Conservation (phyloP, 257 asterid genomes). For the Solanum tarapatanum region DNA sequence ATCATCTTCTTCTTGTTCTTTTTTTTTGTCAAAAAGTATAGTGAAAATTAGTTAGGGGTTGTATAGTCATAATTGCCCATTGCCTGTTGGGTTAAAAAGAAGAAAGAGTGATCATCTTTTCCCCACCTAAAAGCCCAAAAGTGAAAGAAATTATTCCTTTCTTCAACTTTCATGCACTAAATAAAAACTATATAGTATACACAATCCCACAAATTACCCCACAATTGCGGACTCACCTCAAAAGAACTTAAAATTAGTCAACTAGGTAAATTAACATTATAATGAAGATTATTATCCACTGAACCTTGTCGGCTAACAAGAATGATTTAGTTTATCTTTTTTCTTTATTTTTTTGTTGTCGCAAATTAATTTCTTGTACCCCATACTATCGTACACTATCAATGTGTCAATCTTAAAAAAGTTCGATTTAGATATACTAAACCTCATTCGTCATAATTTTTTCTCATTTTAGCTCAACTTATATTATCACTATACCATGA, state of each 20-base stretch:
- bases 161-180: slow-evolving; percentile 1
- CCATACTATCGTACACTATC: background rate
- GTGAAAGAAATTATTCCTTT: background rate
- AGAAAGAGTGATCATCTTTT: background rate
- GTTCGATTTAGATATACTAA: background rate
- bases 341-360: background rate
- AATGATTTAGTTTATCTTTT: background rate
- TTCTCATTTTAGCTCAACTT: background rate
- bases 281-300: background rate
- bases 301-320: background rate
- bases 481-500: background rate
- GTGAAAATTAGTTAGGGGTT: background rate
- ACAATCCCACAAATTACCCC: background rate
- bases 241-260: background rate
- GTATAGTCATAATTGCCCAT: background rate
- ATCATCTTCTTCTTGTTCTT: background rate
- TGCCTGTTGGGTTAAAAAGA: background rate
- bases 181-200: background rate
- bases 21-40: background rate
- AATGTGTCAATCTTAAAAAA: background rate
- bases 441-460: too few species aligned
- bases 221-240: background rate
- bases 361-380: background rate
- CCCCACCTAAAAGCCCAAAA: background rate
- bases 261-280: background rate